Conservation (phyloP, 2,329 filamentous ascomycete genomes). For the Xenoacremonium recifei region DNA sequence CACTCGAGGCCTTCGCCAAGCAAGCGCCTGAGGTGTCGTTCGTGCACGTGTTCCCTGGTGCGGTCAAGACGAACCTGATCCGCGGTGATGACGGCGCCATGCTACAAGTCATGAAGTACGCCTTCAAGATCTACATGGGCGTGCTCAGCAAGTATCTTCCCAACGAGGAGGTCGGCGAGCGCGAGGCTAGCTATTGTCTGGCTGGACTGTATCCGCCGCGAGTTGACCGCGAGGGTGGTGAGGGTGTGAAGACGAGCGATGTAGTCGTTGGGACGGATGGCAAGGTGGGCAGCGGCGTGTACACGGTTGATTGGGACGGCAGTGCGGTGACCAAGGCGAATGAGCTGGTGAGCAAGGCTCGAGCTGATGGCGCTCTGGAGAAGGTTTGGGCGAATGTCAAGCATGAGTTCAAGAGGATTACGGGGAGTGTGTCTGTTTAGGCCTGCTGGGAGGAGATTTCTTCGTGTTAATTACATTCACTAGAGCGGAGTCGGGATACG, state of each 20-base stretch:
- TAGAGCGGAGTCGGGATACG: too few relatives aligned
- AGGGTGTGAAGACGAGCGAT: slow-evolving; percentile 1
- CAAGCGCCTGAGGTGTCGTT: slow-evolving; percentile 24
- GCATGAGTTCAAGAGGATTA: slow-evolving; percentile 21
- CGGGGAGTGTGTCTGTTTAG: slow-evolving; percentile 5
- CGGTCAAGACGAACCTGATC: slow-evolving; percentile 26
- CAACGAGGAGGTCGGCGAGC: slow-evolving; percentile 21
- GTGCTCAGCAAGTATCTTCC: slow-evolving; percentile 12
- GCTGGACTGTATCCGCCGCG: slow-evolving; percentile 17
- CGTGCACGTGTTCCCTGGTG: slow-evolving; percentile 29
- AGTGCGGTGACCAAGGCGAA: slow-evolving; percentile 15
- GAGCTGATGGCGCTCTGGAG: slow-evolving; percentile 16
- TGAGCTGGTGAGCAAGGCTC: slow-evolving; percentile 12
- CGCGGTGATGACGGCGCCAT: slow-evolving; percentile 15
- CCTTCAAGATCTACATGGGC: slow-evolving; percentile 7
- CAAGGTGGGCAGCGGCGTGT: slow-evolving; percentile 19
- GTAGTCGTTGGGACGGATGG: slow-evolving; percentile 18
- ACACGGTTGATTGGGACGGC: slow-evolving; percentile 22
- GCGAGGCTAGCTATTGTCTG: slow-evolving; percentile 22
- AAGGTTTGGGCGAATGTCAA: slow-evolving; percentile 22
- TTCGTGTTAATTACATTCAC: too few relatives aligned
- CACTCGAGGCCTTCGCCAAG: slow-evolving; percentile 20
- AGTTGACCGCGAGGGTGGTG: background rate
- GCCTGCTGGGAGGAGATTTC: too few relatives aligned
- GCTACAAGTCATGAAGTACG: slow-evolving; percentile 16